Percentiles rank a stretch among this genome's conserved stretches.
Conservation (phyloP, 306 rosid species). For the Lathyrus tuberosus region DNA sequence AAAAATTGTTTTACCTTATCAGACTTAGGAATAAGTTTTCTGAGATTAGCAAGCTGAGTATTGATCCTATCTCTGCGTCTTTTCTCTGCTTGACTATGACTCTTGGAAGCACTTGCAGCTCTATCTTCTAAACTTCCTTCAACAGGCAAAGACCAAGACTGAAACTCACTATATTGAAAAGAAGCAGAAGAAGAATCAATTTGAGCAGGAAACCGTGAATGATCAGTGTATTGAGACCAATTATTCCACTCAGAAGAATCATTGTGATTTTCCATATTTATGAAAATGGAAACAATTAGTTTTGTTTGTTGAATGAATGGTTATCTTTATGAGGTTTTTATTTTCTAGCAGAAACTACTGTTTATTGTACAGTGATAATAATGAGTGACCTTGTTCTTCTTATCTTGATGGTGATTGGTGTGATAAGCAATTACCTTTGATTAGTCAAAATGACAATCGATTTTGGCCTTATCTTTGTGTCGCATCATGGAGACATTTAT, state of each 20-base stretch:
- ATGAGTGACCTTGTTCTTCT: slow-evolving; percentile 58
- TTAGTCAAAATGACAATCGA: slow-evolving; percentile 61
- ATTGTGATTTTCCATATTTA: slow-evolving; percentile 63
- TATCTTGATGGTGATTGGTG: slow-evolving; percentile 69
- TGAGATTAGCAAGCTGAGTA: slow-evolving; percentile 88
- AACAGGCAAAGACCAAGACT: slow-evolving; percentile 50
- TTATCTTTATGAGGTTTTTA: slow-evolving; percentile 51
- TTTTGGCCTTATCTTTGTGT: slow-evolving; percentile 66
- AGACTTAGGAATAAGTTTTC: slow-evolving; percentile 89
- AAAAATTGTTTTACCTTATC: slow-evolving; percentile 65
- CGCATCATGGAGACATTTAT: slow-evolving; percentile 48
- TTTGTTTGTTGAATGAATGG: neutral
- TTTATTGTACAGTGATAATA: slow-evolving; percentile 45
- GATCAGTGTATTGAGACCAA: neutral
- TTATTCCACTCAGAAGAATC: neutral
- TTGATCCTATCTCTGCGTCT: slow-evolving; percentile 92
- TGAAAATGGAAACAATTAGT: slow-evolving; percentile 26
- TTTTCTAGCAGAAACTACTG: slow-evolving; percentile 48
- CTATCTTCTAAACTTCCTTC: slow-evolving; percentile 56
- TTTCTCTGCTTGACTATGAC: slow-evolving; percentile 97
- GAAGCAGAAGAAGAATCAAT: slow-evolving; percentile 41
- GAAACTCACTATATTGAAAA: slow-evolving; percentile 58
- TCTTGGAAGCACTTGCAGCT: slow-evolving; percentile 72
- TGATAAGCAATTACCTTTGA: slow-evolving; percentile 40
- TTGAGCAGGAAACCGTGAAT: slow-evolving; percentile 39